phyloP scores from a whole-genome alignment of 192 early-diverging fungal genomes.

The Coemansia sp. region DNA sequence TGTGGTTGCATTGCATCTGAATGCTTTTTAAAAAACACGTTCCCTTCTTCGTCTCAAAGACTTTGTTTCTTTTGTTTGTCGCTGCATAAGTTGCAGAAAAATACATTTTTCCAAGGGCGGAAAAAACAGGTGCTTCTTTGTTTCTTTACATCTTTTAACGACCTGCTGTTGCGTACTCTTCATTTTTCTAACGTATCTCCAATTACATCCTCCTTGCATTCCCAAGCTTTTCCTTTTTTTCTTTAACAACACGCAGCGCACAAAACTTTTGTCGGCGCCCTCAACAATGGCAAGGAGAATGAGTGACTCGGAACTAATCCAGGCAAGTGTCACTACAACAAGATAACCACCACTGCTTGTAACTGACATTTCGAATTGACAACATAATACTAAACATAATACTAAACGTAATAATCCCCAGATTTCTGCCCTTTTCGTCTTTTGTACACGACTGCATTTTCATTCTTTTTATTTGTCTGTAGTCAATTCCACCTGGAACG shows the following conservation, averaged over 20 bases:
- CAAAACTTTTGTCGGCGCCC: background rate
- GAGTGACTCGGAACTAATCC: constrained; percentile 11
- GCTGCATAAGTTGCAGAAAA: background rate
- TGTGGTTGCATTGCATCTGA: no score
- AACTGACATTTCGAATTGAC: no score
- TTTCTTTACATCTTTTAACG: background rate
- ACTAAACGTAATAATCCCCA: background rate
- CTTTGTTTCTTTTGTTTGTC: background rate
- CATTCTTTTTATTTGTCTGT: background rate
- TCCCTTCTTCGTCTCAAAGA: no score
- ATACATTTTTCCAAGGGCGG: no score
- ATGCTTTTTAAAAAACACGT: no score
- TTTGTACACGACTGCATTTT: no score
- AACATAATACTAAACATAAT: background rate
- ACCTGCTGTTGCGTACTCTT: background rate
- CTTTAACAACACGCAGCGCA: background rate
- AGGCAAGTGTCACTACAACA: background rate
- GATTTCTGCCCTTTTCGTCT: background rate
- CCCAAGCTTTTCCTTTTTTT: background rate
- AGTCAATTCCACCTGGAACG: constrained; percentile 31
- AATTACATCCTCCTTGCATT: background rate
- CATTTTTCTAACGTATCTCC: background rate
- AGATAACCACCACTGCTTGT: no score
- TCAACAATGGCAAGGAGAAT: constrained; percentile 7
- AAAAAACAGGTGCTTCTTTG: no score